Base-by-base conservation (phyloP, 176 grass and related monocot species). In the Oryza nivara region DNA sequence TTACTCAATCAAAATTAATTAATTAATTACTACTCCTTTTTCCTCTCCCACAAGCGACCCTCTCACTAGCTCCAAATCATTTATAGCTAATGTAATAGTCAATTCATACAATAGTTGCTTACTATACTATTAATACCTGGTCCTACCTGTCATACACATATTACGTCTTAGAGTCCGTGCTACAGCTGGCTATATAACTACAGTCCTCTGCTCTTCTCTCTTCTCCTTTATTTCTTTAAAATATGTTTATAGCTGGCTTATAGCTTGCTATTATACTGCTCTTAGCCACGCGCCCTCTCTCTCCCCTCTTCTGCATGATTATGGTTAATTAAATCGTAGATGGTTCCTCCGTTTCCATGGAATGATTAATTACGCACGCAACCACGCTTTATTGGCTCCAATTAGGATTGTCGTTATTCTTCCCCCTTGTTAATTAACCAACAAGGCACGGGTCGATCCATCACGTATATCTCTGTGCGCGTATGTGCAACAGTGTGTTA, bases 331-430 rank as follows among this genome's bases (percentile, higher is more conserved):
- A 19, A 58, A 58, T 58, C 52, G 0, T 63, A 4, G n/a, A 63
- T 11, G 20, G 20, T 23, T 63, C 58, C 20, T 63, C 58, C 58
- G 58, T 63, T 58, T 56, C 47, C 72, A 75, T 52, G 67, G 61
- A 67, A 79, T 81, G 75, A 8, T 77, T 65, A 60, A 45, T 78
- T 87, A 48, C 11, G 70, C 76, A 77, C 86, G 68, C 73, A 86
- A 76, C 83, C 73, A 6, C 25, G 41, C 61, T 52, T 51, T 22
- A 76, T 71, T 85, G 70, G 75, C 67, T 23, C 36, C 13, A 11
- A 3, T 73, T 47, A 22, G 8, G 14, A 41, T 77, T 84, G 32
- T 81, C 25, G 41, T 51, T 80, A 47, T 72, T 48, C 12, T 0
- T 32, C 81, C 12, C 35, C 56, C 47, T 51, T 51, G 34, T 58